Evolutionary conservation across 1,284 basidiomycete genomes (phyloP).

Genomic region (Entoloma clypeatum): DNA sequence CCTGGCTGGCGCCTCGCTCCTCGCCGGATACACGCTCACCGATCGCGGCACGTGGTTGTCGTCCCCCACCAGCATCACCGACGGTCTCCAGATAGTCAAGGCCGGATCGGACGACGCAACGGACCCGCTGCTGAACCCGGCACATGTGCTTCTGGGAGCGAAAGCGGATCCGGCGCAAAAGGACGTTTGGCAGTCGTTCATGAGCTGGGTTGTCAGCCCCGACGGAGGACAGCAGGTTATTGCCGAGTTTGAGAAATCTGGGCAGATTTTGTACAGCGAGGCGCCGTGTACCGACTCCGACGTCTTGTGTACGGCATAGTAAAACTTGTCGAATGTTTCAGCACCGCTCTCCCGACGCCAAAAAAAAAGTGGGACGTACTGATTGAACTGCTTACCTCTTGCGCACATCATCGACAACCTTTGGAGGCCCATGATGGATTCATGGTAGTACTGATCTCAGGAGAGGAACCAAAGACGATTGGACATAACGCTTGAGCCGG

Average conservation of each 20-base stretch:
- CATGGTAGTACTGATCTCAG: too few relatives aligned
- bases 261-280: slow-evolving; percentile 31
- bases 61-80: slow-evolving; percentile 27
- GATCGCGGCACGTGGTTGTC: slow-evolving; percentile 45
- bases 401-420: too few relatives aligned
- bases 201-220: slow-evolving; percentile 37
- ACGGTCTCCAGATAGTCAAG: slow-evolving; percentile 32
- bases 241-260: slow-evolving; percentile 32
- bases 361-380: too few relatives aligned
- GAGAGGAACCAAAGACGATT: too few relatives aligned
- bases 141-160: slow-evolving; percentile 34
- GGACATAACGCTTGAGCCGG: too few relatives aligned
- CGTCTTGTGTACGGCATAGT: too few relatives aligned
- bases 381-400: too few relatives aligned
- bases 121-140: slow-evolving; percentile 41
- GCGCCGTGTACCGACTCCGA: too few relatives aligned
- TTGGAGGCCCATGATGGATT: too few relatives aligned
- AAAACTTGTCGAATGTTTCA: too few relatives aligned
- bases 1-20: slow-evolving; percentile 37
- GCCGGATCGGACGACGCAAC: slow-evolving; percentile 31
- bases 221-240: slow-evolving; percentile 42
- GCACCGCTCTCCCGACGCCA: too few relatives aligned
- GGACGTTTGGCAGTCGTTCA: slow-evolving; percentile 32
- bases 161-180: slow-evolving; percentile 20
- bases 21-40: slow-evolving; percentile 46